Percentiles rank a stretch among this genome's conserved stretches.
Conservation (phyloP, 2,329 filamentous ascomycete genomes). For the Fusarium subtropicale region DNA sequence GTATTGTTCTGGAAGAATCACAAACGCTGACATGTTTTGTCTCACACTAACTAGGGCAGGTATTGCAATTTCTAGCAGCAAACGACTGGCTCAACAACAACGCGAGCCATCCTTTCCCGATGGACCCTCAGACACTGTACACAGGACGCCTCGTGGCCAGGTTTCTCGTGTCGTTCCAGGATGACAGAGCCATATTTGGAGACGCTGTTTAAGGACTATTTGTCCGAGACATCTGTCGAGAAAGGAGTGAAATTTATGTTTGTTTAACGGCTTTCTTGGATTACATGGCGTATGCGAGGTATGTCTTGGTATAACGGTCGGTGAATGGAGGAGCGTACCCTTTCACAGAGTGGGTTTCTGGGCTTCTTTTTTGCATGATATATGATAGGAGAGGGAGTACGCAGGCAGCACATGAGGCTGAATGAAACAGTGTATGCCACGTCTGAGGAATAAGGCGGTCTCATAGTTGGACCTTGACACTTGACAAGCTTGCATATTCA, state of each 20-base stretch:
- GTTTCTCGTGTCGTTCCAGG: slow-evolving; percentile 66
- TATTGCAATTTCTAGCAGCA: slow-evolving; percentile 57
- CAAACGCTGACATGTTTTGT: slow-evolving; percentile 34
- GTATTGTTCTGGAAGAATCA: slow-evolving; percentile 26
- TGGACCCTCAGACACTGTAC: slow-evolving; percentile 63
- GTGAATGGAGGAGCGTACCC: slow-evolving; percentile 17
- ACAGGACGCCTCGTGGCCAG: slow-evolving; percentile 64
- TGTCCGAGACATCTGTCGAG: slow-evolving; percentile 37
- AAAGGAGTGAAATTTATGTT: slow-evolving; percentile 4
- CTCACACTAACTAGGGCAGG: slow-evolving; percentile 48
- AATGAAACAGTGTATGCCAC: neutral
- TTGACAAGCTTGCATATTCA: neutral
- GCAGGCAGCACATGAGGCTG: slow-evolving; percentile 17
- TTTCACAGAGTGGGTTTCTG: slow-evolving; percentile 15
- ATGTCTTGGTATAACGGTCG: slow-evolving; percentile 27
- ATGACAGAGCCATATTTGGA: slow-evolving; percentile 62
- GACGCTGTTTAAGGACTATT: slow-evolving; percentile 34
- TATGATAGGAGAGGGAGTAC: neutral
- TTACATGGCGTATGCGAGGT: slow-evolving; percentile 37
- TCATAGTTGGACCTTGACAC: slow-evolving; percentile 1
- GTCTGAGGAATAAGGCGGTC: slow-evolving; percentile 2
- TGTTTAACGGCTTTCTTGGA: slow-evolving; percentile 30
- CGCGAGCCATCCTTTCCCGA: slow-evolving; percentile 60
- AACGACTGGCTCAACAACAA: slow-evolving; percentile 60
- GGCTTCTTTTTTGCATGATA: slow-evolving; percentile 4